These are phyloP conservation scores for Macadamia integrifolia DNA, from an alignment of 164 flowering plant genomes.

Conservation along the genomic window DNA sequence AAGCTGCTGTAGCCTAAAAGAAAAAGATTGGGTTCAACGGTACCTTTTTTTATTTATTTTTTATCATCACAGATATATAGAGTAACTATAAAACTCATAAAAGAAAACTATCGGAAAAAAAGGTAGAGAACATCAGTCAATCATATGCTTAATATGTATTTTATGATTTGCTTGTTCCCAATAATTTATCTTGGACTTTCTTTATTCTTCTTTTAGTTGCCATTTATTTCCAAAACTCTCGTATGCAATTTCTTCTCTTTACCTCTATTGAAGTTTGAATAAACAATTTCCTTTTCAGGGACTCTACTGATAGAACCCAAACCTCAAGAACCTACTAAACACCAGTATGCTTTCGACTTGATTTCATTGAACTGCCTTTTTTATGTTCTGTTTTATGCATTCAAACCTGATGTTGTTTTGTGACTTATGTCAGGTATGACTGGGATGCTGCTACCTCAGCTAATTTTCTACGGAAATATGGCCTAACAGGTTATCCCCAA, in stretches of 20 bases:
- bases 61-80: neutral
- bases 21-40: conserved; percentile 97
- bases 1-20: conserved; percentile 84
- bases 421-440: conserved; percentile 71
- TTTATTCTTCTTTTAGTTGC: neutral
- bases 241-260: neutral
- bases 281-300: conserved; percentile 32
- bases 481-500: conserved; percentile 49
- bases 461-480: conserved; percentile 79
- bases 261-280: neutral
- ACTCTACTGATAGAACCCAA: conserved; percentile 92
- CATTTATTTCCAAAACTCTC: neutral
- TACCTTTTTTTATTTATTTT: conserved; percentile 8
- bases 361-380: neutral
- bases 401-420: conserved; percentile 10
- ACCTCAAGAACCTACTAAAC: conserved; percentile 99
- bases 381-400: neutral
- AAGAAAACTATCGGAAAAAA: neutral
- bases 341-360: conserved; percentile 55
- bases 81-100: neutral
- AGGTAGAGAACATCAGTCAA: no score
- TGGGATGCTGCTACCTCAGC: conserved; percentile 98
- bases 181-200: neutral
- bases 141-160: neutral
- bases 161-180: neutral